Percentiles rank a stretch among this genome's conserved stretches.
Evolutionary conservation across 2,329 filamentous ascomycete species (phyloP).

Genomic region (Zasmidium cellare): DNA sequence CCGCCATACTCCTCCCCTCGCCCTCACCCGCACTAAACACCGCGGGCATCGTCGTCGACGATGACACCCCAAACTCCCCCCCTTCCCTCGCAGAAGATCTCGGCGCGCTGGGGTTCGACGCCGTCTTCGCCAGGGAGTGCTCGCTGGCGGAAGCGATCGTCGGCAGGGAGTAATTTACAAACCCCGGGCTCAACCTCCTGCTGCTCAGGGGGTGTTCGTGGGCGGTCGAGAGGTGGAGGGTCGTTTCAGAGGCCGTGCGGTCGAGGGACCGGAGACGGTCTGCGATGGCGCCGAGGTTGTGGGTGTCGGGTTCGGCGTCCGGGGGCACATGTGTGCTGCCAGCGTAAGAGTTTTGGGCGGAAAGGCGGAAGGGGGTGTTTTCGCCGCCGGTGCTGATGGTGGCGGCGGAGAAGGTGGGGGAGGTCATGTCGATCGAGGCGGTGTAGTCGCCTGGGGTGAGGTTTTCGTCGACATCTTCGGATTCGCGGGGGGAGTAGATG

Average conservation of each 20-base stretch:
- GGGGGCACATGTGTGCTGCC: neutral
- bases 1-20: conserved; percentile 22
- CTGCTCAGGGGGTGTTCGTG: neutral
- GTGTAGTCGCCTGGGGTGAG: conserved; percentile 11
- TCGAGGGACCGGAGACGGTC: conserved; percentile 11
- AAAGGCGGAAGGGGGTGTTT: conserved; percentile 29
- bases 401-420: conserved; percentile 35
- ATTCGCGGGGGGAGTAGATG: conserved; percentile 4
- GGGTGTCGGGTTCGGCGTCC: neutral
- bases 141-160: conserved; percentile 16
- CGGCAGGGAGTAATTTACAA: conserved; percentile 23
- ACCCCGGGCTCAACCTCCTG: conserved; percentile 6
- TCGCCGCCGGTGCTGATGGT: conserved; percentile 33
- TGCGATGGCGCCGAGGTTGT: conserved; percentile 5
- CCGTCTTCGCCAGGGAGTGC: conserved; percentile 19
- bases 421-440: conserved; percentile 24
- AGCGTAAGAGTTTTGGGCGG: conserved; percentile 12
- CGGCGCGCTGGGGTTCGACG: conserved; percentile 2
- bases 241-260: neutral
- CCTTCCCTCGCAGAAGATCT: neutral
- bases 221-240: neutral
- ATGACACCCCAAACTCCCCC: neutral
- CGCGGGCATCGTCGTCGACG: conserved; percentile 1
- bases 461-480: conserved; percentile 7
- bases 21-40: conserved; percentile 7